Conservation (phyloP, 192 early-diverging fungal genomes). For the Phlyctochytrium bullatum region DNA sequence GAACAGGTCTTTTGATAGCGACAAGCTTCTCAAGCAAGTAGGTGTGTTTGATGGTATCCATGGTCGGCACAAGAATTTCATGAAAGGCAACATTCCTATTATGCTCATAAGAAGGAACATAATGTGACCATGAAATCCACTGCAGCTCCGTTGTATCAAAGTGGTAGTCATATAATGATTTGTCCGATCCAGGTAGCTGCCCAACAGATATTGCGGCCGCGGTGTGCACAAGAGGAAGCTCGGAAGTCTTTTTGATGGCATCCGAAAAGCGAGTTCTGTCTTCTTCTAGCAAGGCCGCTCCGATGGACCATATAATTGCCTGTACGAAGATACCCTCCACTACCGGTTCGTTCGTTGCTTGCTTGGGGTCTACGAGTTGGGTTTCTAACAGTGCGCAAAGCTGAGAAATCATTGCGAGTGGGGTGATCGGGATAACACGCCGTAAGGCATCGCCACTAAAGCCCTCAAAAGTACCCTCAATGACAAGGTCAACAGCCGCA, state of each 20-base stretch:
- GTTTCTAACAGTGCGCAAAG: slow-evolving; percentile 52
- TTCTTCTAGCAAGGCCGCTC: slow-evolving; percentile 53
- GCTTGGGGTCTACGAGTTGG: slow-evolving; percentile 51
- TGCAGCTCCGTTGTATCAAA: slow-evolving; percentile 52
- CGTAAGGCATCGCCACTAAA: slow-evolving; percentile 50
- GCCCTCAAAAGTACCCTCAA: slow-evolving; percentile 57
- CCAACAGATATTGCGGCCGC: slow-evolving; percentile 39
- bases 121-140: slow-evolving; percentile 56
- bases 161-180: slow-evolving; percentile 55
- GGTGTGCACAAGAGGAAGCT: slow-evolving; percentile 52
- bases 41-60: slow-evolving; percentile 59
- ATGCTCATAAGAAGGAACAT: slow-evolving; percentile 57
- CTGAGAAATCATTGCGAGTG: slow-evolving; percentile 49
- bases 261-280: slow-evolving; percentile 59
- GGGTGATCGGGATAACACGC: slow-evolving; percentile 54
- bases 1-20: slow-evolving; percentile 48
- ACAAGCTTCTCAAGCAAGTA: slow-evolving; percentile 57
- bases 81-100: slow-evolving; percentile 44
- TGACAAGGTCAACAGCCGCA: slow-evolving; percentile 44
- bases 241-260: slow-evolving; percentile 57
- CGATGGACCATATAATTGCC: slow-evolving; percentile 55
- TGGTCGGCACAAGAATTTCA: slow-evolving; percentile 58
- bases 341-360: slow-evolving; percentile 35
- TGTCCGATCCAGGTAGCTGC: slow-evolving; percentile 58
- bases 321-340: slow-evolving; percentile 59